These are phyloP conservation scores for Aspergillus biplanus DNA, from an alignment of 495 filamentous ascomycete species.

Conservation along the genomic window DNA sequence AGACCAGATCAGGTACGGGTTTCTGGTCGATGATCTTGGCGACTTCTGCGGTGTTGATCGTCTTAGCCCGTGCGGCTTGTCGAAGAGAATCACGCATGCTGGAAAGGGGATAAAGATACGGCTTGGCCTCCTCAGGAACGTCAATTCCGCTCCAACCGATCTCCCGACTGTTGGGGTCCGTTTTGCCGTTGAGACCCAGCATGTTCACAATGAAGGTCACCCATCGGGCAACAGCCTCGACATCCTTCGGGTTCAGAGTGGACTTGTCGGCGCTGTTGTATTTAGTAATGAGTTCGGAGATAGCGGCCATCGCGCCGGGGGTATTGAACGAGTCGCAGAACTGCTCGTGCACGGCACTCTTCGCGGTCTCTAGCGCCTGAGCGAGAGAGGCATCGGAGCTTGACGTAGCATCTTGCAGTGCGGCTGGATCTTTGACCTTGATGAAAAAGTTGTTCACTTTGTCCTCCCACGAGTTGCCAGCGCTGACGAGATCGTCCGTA, in stretches of 20 bases:
- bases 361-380: conserved; percentile 60
- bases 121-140: conserved; percentile 61
- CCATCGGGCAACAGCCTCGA: conserved; percentile 72
- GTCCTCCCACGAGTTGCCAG: conserved; percentile 77
- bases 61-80: conserved; percentile 51
- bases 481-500: conserved; percentile 74
- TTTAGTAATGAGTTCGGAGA: conserved; percentile 74
- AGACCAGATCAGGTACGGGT: conserved; percentile 22
- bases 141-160: conserved; percentile 86
- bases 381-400: conserved; percentile 37
- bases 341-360: conserved; percentile 65
- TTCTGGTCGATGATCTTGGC: conserved; percentile 34
- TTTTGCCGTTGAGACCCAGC: conserved; percentile 75
- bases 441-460: conserved; percentile 91
- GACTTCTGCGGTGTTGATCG: conserved; percentile 38
- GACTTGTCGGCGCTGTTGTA: conserved; percentile 71
- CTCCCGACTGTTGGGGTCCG: conserved; percentile 57
- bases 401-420: conserved; percentile 42
- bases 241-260: conserved; percentile 52
- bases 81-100: conserved; percentile 70
- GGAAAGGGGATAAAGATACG: conserved; percentile 67
- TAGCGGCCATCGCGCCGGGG: conserved; percentile 69
- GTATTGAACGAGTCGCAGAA: conserved; percentile 93
- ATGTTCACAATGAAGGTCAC: conserved; percentile 81
- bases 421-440: conserved; percentile 57